phyloP scores from a whole-genome alignment of 2,329 filamentous ascomycete species.

The Berkeleyomyces basicola region DNA sequence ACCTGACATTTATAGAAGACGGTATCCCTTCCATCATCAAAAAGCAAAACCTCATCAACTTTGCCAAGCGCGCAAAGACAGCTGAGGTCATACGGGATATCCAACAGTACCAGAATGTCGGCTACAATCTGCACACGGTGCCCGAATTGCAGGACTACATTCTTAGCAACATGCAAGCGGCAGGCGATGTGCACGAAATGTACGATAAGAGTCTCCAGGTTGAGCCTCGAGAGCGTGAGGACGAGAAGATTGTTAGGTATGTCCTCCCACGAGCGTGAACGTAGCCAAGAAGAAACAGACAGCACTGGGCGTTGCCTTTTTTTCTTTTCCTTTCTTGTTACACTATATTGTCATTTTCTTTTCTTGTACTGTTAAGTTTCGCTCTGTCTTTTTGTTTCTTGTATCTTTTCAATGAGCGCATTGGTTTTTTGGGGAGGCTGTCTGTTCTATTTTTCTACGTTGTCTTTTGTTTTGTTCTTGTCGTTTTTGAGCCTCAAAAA shows the following conservation, averaged over 20 bases:
- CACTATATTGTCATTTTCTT: slow-evolving; percentile 1
- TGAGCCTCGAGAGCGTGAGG: slow-evolving; percentile 88
- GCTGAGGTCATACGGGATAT: slow-evolving; percentile 97
- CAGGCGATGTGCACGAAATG: slow-evolving; percentile 96
- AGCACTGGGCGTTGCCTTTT: not conserved
- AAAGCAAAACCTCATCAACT: slow-evolving; percentile 94
- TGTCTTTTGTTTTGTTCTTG: not conserved
- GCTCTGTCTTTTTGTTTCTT: not conserved
- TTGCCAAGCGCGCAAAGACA: slow-evolving; percentile 93
- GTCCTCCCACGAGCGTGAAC: slow-evolving; percentile 21
- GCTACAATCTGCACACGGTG: slow-evolving; percentile 82
- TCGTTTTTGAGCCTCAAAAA: not conserved
- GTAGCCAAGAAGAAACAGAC: not conserved
- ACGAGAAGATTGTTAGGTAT: slow-evolving; percentile 98
- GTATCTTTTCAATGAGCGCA: not conserved
- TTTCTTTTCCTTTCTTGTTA: not conserved
- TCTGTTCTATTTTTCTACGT: not conserved
- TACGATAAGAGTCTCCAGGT: slow-evolving; percentile 91
- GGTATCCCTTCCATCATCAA: slow-evolving; percentile 94
- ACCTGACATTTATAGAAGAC: slow-evolving; percentile 96
- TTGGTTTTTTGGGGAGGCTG: not conserved
- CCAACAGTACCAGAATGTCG: slow-evolving; percentile 95
- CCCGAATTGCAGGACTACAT: slow-evolving; percentile 94
- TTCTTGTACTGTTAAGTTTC: not conserved
- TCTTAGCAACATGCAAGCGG: slow-evolving; percentile 84